These are phyloP conservation scores for Osmanthus fragrans DNA, from an alignment of 257 asterid genomes.

Conservation along the genomic window DNA sequence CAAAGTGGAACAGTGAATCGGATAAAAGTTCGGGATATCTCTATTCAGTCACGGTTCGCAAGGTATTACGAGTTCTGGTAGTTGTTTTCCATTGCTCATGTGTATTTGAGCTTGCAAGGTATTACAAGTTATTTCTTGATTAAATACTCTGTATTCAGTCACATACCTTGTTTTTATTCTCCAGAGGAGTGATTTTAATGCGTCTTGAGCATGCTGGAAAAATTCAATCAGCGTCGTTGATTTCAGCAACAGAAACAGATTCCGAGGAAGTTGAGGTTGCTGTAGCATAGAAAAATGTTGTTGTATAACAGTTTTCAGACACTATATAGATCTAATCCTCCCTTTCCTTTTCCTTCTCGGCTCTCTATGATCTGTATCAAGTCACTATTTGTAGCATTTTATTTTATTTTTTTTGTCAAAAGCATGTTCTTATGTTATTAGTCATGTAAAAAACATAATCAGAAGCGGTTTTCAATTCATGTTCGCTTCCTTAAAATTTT, in stretches of 20 bases:
- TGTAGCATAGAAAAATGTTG: not conserved
- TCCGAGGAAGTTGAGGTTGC: conserved; percentile 51
- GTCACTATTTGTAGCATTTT: not conserved
- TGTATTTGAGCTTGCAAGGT: too few relatives aligned
- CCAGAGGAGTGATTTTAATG: conserved; percentile 95
- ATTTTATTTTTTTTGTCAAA: not conserved
- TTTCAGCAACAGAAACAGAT: conserved; percentile 71
- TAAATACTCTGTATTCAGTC: not conserved
- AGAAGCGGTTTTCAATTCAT: not conserved
- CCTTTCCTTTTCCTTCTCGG: not conserved
- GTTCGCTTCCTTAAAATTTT: too few relatives aligned
- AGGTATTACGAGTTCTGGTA: conserved; percentile 43
- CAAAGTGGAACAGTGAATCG: conserved; percentile 98
- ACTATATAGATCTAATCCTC: not conserved
- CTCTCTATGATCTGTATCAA: not conserved
- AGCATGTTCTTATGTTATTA: not conserved
- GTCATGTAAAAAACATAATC: not conserved
- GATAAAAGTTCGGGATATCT: conserved; percentile 90
- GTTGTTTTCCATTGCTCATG: too few relatives aligned
- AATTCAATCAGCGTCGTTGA: conserved; percentile 86
- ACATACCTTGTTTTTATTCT: not conserved
- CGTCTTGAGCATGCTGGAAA: conserved; percentile 93
- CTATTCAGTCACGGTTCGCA: conserved; percentile 91
- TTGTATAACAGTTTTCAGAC: not conserved
- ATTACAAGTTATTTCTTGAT: too few relatives aligned